Base-by-base conservation (phyloP, 1,139 yeast species). In the Magnusiomyces suaveolens region DNA sequence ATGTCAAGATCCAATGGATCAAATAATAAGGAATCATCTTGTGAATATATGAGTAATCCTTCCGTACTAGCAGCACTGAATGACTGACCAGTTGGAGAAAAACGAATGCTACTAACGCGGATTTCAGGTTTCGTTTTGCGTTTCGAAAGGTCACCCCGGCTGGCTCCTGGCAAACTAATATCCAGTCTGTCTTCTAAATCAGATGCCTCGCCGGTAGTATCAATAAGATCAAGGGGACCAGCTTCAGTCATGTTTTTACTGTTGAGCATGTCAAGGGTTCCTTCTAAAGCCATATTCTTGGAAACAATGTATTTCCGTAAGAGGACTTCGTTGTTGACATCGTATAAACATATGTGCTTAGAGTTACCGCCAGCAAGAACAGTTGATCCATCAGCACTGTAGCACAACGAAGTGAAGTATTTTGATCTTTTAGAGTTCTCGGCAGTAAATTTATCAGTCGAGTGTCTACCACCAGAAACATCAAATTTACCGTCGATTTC, bases 41-140 rank as follows among this genome's bases (percentile, higher is more conserved):
- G 80, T 0, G 96, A 84, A 67, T 81, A 92, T 1, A 92, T 75
- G 57, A 90, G 73, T 52, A 94, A 73, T 6, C 99, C 99, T 69
- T 92, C 98, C 0, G 98, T 92, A 0, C 96, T 83, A 0, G 97
- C 95, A 33, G 96, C 96, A 1, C 96, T 94, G 74, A 94, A 94
- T 32, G 96, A 82, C 47, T 86, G 77, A 8, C 95, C 86, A 0
- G 97, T 85, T 26, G 98, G 98, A 2, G 96, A 87, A 65, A 90
- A 92, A 60, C 78, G 79, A 44, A 94, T 77, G 3, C 85, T 74
- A 1, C 87, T 80, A 0, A 92, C 89, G 63, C 95, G 75, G 26
- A 92, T 78, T 58, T 85, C 95, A 0, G 97, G 95, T 60, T 90
- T 78, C 0, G 80, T 76, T 54, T 81, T 79, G 64, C 97, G 78